Base-by-base conservation (phyloP, 768 basidiomycete genomes). In the Cantharellus anzutake region DNA sequence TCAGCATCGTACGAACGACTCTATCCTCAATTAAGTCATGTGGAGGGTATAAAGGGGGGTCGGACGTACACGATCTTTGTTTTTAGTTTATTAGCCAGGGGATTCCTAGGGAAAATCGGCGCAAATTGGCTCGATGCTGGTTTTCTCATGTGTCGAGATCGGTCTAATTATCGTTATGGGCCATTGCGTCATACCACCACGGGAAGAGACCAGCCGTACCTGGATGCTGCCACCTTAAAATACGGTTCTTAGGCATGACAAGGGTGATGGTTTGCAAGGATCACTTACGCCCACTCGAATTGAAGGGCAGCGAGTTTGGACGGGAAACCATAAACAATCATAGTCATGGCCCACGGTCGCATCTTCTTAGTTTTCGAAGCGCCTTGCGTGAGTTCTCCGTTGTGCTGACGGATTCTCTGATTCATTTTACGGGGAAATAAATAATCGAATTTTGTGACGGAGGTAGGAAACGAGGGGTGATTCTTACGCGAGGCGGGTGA, bases 251-350 rank as follows among this genome's bases (percentile, higher is more conserved):
- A 40, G 51, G 58, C 35, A 42, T 7, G 4, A n/a, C 0, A 11
- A 29, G 50, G n/a, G 42, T 41, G n/a, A n/a, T 41, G 39, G 38
- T 16, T 29, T 29, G 20, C 20, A 29, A 29, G 20, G 20, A 39
- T 2, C 14, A 40, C n/a, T 4, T 14, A 56, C 16, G 70, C 68
- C 84, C 84, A 88, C 71, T 87, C 85, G 65, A 88, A 88, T 69
- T 86, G 79, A 34, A 80, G 70, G 5, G 88, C 86, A 2, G 84
- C 77, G 68, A 86, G 69, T 67, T 79, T 80, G 60, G 83, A 85
- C 0, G 86, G 85, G 65, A 91, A 89, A 3, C 87, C 88, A 67
- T 86, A 77, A 1, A 89, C 82, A 42, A 89, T 82, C 81, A 89
- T 82, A 61, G 83, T 80, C 86, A 91, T 88, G 5, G 80, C 75